Percentiles rank a stretch among this genome's conserved stretches.
Conservation (phyloP, 805 yeast genomes). For the Ogataea angusta region DNA sequence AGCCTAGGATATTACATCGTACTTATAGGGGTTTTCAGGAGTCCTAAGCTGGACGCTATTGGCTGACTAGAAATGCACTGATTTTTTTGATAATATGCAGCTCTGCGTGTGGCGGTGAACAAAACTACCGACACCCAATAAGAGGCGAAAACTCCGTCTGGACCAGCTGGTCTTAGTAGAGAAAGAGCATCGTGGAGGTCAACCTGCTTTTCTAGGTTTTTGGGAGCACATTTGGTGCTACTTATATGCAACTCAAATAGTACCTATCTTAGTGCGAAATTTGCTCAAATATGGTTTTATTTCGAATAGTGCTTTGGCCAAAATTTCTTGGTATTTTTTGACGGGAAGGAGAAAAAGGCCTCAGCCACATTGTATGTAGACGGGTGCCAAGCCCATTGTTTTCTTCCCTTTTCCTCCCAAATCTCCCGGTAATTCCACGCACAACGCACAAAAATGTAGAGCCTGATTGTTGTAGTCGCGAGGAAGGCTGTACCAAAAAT, state of each 20-base stretch:
- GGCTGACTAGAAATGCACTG: conserved; percentile 4
- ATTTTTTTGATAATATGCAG: conserved; percentile 10
- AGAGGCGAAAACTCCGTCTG: background rate
- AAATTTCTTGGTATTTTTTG: background rate
- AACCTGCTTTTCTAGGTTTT: no score
- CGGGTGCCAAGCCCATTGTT: background rate
- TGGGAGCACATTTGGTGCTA: no score
- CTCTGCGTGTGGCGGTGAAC: conserved; percentile 8
- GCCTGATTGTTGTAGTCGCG: background rate
- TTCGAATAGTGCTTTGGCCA: background rate
- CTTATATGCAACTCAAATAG: no score
- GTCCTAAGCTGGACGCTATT: background rate
- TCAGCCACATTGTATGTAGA: conserved; percentile 1
- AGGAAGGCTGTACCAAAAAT: background rate
- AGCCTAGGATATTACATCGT: background rate
- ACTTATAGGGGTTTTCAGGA: background rate
- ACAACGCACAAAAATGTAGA: background rate
- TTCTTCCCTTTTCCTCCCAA: background rate
- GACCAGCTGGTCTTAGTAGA: background rate
- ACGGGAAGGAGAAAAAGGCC: background rate
- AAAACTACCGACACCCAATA: background rate
- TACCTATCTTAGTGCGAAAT: background rate
- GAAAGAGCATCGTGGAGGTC: background rate
- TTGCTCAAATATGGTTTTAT: background rate
- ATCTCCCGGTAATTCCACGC: background rate